A percentile compares a stretch with the other conserved stretches of the same genome.
phyloP scores from a whole-genome alignment of 768 basidiomycete species.

The Amyloporia xantha region DNA sequence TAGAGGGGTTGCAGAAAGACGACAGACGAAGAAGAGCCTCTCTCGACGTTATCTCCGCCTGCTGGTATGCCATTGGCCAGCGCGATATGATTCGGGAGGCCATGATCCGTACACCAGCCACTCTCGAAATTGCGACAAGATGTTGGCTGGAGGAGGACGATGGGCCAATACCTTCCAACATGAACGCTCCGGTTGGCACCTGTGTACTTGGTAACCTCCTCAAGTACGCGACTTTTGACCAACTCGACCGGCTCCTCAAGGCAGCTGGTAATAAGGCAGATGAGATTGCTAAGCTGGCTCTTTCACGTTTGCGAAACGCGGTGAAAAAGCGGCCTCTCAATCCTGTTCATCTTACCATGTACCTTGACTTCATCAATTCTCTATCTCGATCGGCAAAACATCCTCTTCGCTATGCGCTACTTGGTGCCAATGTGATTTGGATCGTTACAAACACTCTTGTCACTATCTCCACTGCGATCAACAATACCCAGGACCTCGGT shows the following conservation, averaged over 20 bases:
- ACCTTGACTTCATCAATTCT: slow-evolving; percentile 27
- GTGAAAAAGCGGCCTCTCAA: slow-evolving; percentile 16
- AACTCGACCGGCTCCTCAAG: slow-evolving; percentile 25
- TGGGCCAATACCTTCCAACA: slow-evolving; percentile 12
- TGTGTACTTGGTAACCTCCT: slow-evolving; percentile 29
- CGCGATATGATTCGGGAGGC: slow-evolving; percentile 22
- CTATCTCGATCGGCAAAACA: slow-evolving; percentile 24
- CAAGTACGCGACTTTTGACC: slow-evolving; percentile 11
- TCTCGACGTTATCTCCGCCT: slow-evolving; percentile 25
- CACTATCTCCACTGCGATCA: slow-evolving; percentile 20
- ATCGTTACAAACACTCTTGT: slow-evolving; percentile 27
- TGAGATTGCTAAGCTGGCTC: slow-evolving; percentile 23
- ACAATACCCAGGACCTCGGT: slow-evolving; percentile 9
- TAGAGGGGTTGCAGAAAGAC: slow-evolving; percentile 14
- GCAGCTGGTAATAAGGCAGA: slow-evolving; percentile 23
- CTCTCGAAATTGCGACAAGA: slow-evolving; percentile 29
- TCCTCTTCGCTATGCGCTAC: slow-evolving; percentile 27
- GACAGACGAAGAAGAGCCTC: slow-evolving; percentile 15
- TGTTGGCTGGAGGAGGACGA: slow-evolving; percentile 30
- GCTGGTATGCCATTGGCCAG: slow-evolving; percentile 25
- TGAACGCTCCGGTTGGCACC: slow-evolving; percentile 23
- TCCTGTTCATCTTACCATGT: slow-evolving; percentile 18
- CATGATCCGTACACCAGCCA: slow-evolving; percentile 27
- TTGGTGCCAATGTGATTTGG: slow-evolving; percentile 26
- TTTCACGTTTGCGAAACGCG: slow-evolving; percentile 24